Conservation (phyloP, 768 basidiomycete species). For the Rhodocollybia butyracea region DNA sequence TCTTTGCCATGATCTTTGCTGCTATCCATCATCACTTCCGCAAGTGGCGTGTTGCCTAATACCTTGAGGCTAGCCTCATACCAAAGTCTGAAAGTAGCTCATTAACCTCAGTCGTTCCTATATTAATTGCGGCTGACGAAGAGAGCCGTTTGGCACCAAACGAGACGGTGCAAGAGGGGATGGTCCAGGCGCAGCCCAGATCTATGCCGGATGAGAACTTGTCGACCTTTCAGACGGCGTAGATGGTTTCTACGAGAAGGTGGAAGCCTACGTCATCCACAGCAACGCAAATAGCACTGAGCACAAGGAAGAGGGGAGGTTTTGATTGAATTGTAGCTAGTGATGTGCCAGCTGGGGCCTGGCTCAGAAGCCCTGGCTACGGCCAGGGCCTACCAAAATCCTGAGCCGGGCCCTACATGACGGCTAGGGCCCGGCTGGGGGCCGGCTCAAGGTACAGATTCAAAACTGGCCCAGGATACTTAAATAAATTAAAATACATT, state of each 20-base stretch:
- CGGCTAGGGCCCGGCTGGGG: too few relatives aligned
- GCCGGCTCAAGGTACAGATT: too few relatives aligned
- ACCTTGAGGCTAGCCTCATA: too few relatives aligned
- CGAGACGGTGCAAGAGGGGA: neutral
- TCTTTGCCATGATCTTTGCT: neutral
- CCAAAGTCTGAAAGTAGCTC: too few relatives aligned
- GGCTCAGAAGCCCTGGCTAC: too few relatives aligned
- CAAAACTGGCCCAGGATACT: too few relatives aligned
- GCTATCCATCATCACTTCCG: neutral
- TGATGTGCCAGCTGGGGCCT: too few relatives aligned
- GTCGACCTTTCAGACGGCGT: neutral
- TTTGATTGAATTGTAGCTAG: slow-evolving; percentile 3
- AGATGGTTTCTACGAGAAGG: neutral
- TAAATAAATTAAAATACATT: too few relatives aligned
- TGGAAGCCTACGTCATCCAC: neutral
- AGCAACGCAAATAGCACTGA: neutral
- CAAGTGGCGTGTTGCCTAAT: neutral
- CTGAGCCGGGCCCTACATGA: too few relatives aligned
- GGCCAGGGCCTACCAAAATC: too few relatives aligned
- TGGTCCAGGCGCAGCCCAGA: neutral
- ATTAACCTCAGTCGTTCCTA: too few relatives aligned
- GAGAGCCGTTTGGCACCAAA: neutral
- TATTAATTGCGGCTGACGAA: neutral
- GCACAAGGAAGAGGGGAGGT: neutral
- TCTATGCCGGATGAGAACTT: slow-evolving; percentile 1